Evolutionary conservation across 169 alveolate species (phyloP).

Genomic region (Plasmodium vivax): DNA sequence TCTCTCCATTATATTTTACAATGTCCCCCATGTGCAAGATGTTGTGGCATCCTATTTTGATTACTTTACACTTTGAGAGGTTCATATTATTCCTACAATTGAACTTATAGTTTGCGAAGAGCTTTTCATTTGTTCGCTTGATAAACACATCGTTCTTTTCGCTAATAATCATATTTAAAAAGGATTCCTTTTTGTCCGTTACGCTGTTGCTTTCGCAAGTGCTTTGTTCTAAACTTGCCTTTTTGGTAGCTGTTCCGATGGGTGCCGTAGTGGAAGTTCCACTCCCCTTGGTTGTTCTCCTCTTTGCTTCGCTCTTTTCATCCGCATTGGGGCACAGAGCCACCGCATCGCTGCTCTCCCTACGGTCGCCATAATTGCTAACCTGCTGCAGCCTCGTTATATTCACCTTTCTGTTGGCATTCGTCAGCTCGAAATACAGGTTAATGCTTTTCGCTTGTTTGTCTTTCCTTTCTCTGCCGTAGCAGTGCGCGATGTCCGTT

Average conservation of each 20-base stretch:
- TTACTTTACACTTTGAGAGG: conserved; percentile 56
- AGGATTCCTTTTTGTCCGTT: conserved; percentile 23
- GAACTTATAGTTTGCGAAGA: conserved; percentile 27
- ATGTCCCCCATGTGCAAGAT: conserved; percentile 79
- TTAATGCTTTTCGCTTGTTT: conserved; percentile 20
- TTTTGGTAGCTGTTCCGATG: conserved; percentile 20
- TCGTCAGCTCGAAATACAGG: conserved; percentile 28
- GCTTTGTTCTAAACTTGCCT: conserved; percentile 13
- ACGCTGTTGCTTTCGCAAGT: conserved; percentile 27
- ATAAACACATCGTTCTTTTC: conserved; percentile 43
- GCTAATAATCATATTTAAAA: conserved; percentile 25
- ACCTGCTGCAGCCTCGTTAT: conserved; percentile 20
- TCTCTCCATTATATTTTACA: conserved; percentile 74
- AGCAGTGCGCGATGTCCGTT: background rate
- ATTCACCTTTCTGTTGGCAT: conserved; percentile 10
- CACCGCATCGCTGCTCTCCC: background rate
- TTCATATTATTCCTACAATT: conserved; percentile 20
- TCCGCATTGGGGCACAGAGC: background rate
- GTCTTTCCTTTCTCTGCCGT: background rate
- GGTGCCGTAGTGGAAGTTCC: conserved; percentile 29
- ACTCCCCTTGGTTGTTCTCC: conserved; percentile 2
- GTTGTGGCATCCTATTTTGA: conserved; percentile 76
- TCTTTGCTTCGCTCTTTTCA: conserved; percentile 2
- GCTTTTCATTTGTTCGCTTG: conserved; percentile 37
- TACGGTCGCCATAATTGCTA: background rate